Base-by-base conservation (phyloP, 306 rosid genomes). In the Acacia confusa region DNA sequence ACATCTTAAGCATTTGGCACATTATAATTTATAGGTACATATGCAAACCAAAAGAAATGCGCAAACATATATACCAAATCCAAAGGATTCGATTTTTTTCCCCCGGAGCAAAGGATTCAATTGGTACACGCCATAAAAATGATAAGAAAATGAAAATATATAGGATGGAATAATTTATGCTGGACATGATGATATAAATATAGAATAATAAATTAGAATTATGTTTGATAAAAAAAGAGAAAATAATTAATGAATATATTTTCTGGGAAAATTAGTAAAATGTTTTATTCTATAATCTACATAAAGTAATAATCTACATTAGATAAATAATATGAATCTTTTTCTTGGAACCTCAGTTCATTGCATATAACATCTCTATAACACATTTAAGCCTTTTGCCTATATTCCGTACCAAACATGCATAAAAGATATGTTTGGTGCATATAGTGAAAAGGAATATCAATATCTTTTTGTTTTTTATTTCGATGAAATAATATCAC, bases 1-100 rank as follows among this genome's bases (percentile, higher is more conserved):
- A 3, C 63, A 57, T 67, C 25, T 11, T 58, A 80, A 68, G 61
- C 47, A 71, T 81, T 77, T 72, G 76, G 69, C 78, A 22, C 1
- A 28, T 12, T 61, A 40, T 13, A 27, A 47, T 47, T 47, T 47
- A 47, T 63, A 77, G 72, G 74, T 6, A 8, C 61, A 55, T n/a
- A 69, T 22, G 30, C 44, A 32, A 67, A 16, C 70, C 20, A 1
- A 30, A 34, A n/a, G 32, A 3, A 45, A 58, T 50, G 53, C 24
- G 24, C 17, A 68, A 57, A 45, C 71, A 57, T 4, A 24, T 11
- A 60, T 0, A 60, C 32, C 15, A 24, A 22, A 58, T 1, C 1
- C 7, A 2, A 8, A 11, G 7, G 32, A 57, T 58, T 58, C 30
- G 10, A 24, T 58, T 24, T 34, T 34, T 4, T 5, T 34, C n/a